phyloP scores from a whole-genome alignment of 768 basidiomycete species.

The Collybia sp. region DNA sequence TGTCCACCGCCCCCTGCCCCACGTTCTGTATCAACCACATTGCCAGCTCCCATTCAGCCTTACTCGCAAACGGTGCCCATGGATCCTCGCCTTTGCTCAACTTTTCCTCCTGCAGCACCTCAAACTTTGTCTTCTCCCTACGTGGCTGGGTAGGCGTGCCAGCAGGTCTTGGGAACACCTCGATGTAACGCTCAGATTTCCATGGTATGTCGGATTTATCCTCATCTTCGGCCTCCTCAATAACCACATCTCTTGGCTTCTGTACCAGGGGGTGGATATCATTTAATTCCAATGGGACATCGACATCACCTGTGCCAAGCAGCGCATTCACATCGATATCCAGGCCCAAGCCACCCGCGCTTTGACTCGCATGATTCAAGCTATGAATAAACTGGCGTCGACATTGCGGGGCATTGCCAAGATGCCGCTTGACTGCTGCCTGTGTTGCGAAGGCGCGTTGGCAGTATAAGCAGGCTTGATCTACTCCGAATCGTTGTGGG shows the following conservation, averaged over 20 bases:
- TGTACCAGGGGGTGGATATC: too few relatives aligned
- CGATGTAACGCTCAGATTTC: not conserved
- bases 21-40: conserved; percentile 24
- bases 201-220: not conserved
- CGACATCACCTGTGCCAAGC: too few relatives aligned
- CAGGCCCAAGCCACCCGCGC: too few relatives aligned
- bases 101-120: not conserved
- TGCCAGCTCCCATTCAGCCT: conserved; percentile 24
- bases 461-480: too few relatives aligned
- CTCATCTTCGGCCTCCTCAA: not conserved
- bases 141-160: not conserved
- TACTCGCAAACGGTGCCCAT: conserved; percentile 17
- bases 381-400: too few relatives aligned
- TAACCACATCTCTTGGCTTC: not conserved
- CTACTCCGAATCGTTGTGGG: too few relatives aligned
- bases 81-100: not conserved
- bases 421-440: too few relatives aligned
- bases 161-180: not conserved
- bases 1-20: conserved; percentile 20
- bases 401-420: too few relatives aligned
- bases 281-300: too few relatives aligned
- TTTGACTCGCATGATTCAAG: too few relatives aligned
- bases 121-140: not conserved
- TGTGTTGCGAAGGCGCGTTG: too few relatives aligned
- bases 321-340: too few relatives aligned